Base-by-base conservation (phyloP, 176 grass and related monocot species). In the Pontederia paniculata region DNA sequence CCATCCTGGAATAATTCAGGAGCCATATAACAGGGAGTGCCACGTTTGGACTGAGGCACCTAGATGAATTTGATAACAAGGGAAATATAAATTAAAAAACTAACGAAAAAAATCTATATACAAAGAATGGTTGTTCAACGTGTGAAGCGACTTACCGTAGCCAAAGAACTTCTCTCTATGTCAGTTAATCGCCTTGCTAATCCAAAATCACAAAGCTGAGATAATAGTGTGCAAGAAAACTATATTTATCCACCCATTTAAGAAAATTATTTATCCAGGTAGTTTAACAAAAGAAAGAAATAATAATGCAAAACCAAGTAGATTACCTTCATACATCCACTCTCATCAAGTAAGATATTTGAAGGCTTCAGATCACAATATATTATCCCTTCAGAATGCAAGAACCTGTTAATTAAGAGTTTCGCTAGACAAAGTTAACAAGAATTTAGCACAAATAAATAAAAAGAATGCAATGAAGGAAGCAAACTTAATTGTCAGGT, bases 321-420 rank as follows among this genome's bases (percentile, higher is more conserved):
- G 54, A 47, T 45, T 79, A 98, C 93, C 93, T 98, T 98, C 86
- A 89, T 83, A 69, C 55, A 83, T 71, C 93, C 93, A 73, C 68
- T 90, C 58, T 98, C 93, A 73, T 98, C 83, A n/a, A 98, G 75
- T 71, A 98, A 63, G 74, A 98, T 76, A 47, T 98, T 98, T 74
- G 93, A 98, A 68, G 93, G 93, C 63, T 98, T 98, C 58, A 98
- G 77, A 79, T 98, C 86, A 46, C 93, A 98, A 52, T 91, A 98
- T 58, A 98, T 79, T 48, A 91, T 84, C 82, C 86, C 93, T 84
- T 98, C 79, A 3, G 86, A 98, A 88, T 98, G 93, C 66, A 98
- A 88, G 75, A 90, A 98, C 83, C 93, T 98, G 68, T 41, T 12
- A 49, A 13, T 60, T 37, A n/a, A 55, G 58, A 45, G 31, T 18